Evolutionary conservation across 345 rosid species (phyloP).

Genomic region (Pseudoturritis turrita): DNA sequence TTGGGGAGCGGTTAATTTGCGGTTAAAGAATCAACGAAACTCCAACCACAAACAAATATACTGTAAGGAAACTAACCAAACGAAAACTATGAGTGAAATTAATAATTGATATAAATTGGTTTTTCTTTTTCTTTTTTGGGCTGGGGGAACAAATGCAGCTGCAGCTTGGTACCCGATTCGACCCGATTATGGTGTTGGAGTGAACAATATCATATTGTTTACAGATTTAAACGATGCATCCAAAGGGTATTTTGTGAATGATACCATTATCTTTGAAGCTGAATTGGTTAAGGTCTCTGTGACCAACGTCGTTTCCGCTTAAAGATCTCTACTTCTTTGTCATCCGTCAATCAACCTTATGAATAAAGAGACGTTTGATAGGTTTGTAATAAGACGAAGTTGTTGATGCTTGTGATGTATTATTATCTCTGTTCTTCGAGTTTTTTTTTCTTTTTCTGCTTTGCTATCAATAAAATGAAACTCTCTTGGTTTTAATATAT

Average conservation of each 20-base stretch:
- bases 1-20: slow-evolving; percentile 30
- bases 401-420: not conserved
- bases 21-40: slow-evolving; percentile 24
- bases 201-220: slow-evolving; percentile 14
- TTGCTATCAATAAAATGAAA: slow-evolving; percentile 1
- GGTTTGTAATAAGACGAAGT: not conserved
- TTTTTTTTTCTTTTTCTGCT: not conserved
- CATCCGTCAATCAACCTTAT: not conserved
- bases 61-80: slow-evolving; percentile 17
- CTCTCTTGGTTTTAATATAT: not conserved
- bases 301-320: slow-evolving; percentile 19
- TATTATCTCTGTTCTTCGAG: not conserved
- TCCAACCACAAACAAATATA: not conserved
- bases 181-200: slow-evolving; percentile 14
- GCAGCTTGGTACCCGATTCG: slow-evolving; percentile 31
- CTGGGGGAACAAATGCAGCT: slow-evolving; percentile 2
- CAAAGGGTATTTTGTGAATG: slow-evolving; percentile 31
- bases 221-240: slow-evolving; percentile 1
- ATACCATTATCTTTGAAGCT: slow-evolving; percentile 40
- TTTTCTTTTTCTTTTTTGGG: too few relatives aligned
- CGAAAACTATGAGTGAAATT: not conserved
- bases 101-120: not conserved
- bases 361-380: too few relatives aligned
- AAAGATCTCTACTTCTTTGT: not conserved
- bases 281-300: slow-evolving; percentile 26